These are phyloP conservation scores for Xerocomus amazonicus DNA, from an alignment of 1,284 basidiomycete species.

Conservation along the genomic window DNA sequence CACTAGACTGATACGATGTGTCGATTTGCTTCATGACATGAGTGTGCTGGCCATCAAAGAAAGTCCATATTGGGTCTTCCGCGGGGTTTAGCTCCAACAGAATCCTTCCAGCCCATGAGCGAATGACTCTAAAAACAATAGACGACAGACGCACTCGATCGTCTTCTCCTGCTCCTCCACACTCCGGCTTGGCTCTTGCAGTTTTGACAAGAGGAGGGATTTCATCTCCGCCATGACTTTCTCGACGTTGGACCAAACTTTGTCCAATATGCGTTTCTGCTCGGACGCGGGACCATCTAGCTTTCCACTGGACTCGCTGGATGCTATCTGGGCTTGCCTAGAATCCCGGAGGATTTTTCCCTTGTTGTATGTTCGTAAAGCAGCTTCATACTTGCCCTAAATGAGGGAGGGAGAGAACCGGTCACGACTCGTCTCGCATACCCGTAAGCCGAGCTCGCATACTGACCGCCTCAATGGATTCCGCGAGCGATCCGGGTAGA, in stretches of 20 bases:
- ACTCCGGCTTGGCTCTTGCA: slow-evolving; percentile 75
- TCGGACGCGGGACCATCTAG: slow-evolving; percentile 61
- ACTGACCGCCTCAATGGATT: slow-evolving; percentile 83
- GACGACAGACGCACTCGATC: slow-evolving; percentile 69
- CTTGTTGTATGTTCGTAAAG: slow-evolving; percentile 96
- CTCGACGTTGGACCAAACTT: slow-evolving; percentile 95
- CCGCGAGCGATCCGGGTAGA: slow-evolving; percentile 87
- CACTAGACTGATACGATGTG: slow-evolving; percentile 55
- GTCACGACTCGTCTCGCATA: slow-evolving; percentile 4
- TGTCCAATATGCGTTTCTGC: slow-evolving; percentile 90
- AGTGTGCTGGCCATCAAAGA: slow-evolving; percentile 90
- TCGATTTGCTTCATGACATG: slow-evolving; percentile 82
- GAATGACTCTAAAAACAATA: not conserved
- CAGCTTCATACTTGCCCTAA: slow-evolving; percentile 90
- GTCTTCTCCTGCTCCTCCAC: slow-evolving; percentile 97
- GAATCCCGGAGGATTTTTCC: slow-evolving; percentile 89
- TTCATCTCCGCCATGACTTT: slow-evolving; percentile 93
- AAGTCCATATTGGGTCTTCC: slow-evolving; percentile 91
- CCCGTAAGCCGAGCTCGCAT: not conserved
- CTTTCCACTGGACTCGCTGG: slow-evolving; percentile 55
- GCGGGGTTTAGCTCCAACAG: slow-evolving; percentile 78
- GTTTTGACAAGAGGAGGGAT: slow-evolving; percentile 66
- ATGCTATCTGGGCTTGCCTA: slow-evolving; percentile 79
- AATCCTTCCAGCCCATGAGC: slow-evolving; percentile 50
- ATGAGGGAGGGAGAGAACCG: not conserved